Base-by-base conservation (phyloP, 345 rosid species). In the Lumnitzera racemosa region DNA sequence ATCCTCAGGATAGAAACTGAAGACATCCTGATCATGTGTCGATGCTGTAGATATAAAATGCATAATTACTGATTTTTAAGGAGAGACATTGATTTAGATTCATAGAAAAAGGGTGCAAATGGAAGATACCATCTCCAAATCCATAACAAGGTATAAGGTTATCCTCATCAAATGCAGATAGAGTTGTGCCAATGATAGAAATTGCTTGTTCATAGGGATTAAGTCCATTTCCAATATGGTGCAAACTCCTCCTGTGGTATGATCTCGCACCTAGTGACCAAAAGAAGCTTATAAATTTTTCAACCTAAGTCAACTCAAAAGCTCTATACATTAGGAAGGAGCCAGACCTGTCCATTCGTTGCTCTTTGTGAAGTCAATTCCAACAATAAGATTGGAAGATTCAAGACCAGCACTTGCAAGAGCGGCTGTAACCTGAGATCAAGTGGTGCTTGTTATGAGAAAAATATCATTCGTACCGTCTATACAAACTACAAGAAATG, bases 361-460 rank as follows among this genome's bases (percentile, higher is more conserved):
- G 84, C 98, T 92, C 78, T 92, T 92, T 1, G 98, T 92, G 76
- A 89, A 85, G 76, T 89, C 98, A 64, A 92, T 83, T 62, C 96
- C 97, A 50, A 92, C 94, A 16, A 92, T 92, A 54, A 92, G 80
- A 73, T 92, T 92, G 46, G 97, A 87, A 31, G 98, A 92, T 78
- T 89, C 98, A n/a, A 92, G 77, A 48, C 98, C 98, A 51, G 96
- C 83, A 56, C 86, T 80, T 20, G 87, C 60, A 24, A 91, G 90
- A 16, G 95, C 96, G 72, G 78, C 78, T 27, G 96, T 83, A 46
- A 92, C 97, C 98, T 92, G 70, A 63, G 12, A 43, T 59, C 20
- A 46, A 65, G 64, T 46, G 46, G 24, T 49, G 46, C 49, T 60
- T 51, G 36, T 20, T 27, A 12, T 7, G 53, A 25, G 43, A 36